phyloP scores from a whole-genome alignment of 2,329 filamentous ascomycete genomes.

The Exophiala bonariae region DNA sequence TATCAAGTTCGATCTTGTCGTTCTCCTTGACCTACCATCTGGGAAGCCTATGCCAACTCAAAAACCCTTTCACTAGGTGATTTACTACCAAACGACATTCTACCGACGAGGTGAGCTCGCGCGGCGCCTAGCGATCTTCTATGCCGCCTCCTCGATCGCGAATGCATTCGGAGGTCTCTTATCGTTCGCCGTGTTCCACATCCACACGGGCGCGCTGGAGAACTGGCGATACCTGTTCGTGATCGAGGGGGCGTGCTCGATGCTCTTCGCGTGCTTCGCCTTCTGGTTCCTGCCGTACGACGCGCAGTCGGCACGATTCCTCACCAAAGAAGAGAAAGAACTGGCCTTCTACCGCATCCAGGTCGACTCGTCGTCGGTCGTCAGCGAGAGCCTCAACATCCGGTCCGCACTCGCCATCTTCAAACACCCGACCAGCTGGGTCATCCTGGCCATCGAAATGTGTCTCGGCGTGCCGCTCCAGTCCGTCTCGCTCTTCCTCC shows the following conservation, averaged over 20 bases:
- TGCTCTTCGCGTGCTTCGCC: conserved; percentile 63
- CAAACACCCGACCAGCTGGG: conserved; percentile 55
- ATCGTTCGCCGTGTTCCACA: conserved; percentile 62
- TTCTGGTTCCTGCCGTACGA: conserved; percentile 68
- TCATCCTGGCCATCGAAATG: conserved; percentile 57
- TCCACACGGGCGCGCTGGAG: conserved; percentile 48
- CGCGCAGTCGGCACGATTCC: conserved; percentile 64
- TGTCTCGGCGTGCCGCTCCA: conserved; percentile 61
- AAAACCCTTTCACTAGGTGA: no score
- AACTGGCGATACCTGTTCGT: conserved; percentile 57
- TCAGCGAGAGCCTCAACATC: conserved; percentile 57
- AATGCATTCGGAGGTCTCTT: conserved; percentile 64
- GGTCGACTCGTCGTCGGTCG: conserved; percentile 68
- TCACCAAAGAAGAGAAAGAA: conserved; percentile 64
- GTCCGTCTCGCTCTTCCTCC: conserved; percentile 57
- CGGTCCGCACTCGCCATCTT: conserved; percentile 54
- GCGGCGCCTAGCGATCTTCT: conserved; percentile 69
- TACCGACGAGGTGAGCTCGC: conserved; percentile 73
- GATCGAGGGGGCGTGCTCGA: conserved; percentile 53
- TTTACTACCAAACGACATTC: conserved; percentile 65
- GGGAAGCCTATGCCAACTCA: no score
- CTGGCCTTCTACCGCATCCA: conserved; percentile 74
- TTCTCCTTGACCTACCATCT: no score
- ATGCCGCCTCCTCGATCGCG: conserved; percentile 73
- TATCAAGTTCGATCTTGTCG: no score